These are phyloP conservation scores for Myriangium duriaei DNA, from an alignment of 2,329 filamentous ascomycete genomes.

Conservation along the genomic window DNA sequence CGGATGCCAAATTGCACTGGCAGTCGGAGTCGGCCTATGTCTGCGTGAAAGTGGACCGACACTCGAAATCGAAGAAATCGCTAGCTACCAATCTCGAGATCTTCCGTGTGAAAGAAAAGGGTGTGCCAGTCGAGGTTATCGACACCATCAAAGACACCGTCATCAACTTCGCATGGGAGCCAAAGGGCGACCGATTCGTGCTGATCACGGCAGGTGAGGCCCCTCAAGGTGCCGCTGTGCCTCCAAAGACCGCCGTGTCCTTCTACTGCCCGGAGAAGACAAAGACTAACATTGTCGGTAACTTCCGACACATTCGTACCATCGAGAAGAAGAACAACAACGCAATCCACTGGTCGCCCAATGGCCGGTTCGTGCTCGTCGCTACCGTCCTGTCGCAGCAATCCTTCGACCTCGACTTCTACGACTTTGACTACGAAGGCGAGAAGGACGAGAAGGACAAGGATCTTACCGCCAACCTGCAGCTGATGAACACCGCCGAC, in stretches of 20 bases:
- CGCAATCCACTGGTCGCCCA: slow-evolving; percentile 97
- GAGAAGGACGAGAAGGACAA: slow-evolving; percentile 90
- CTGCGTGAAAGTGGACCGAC: slow-evolving; percentile 95
- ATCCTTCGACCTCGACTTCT: slow-evolving; percentile 94
- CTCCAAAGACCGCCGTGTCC: slow-evolving; percentile 84
- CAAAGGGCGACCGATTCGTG: slow-evolving; percentile 93
- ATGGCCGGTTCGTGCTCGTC: slow-evolving; percentile 86
- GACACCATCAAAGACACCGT: slow-evolving; percentile 97
- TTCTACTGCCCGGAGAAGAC: slow-evolving; percentile 96
- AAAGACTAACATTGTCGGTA: slow-evolving; percentile 69
- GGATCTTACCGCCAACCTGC: slow-evolving; percentile 85
- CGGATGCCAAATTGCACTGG: slow-evolving; percentile 97
- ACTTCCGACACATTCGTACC: slow-evolving; percentile 92
- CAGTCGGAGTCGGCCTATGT: slow-evolving; percentile 89
- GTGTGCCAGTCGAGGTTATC: slow-evolving; percentile 93
- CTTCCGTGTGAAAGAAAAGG: slow-evolving; percentile 94
- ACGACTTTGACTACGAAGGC: slow-evolving; percentile 93
- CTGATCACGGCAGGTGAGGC: slow-evolving; percentile 91
- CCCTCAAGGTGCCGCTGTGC: slow-evolving; percentile 61
- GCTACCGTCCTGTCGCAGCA: slow-evolving; percentile 87
- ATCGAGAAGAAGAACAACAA: slow-evolving; percentile 99
- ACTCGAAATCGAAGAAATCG: slow-evolving; percentile 98
- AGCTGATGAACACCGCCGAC: slow-evolving; percentile 84
- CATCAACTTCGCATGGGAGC: slow-evolving; percentile 99
- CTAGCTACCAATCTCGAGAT: slow-evolving; percentile 95